Percentiles rank a stretch among this genome's conserved stretches.
phyloP scores from a whole-genome alignment of 768 basidiomycete genomes.

The Rhodotorula diobovata region DNA sequence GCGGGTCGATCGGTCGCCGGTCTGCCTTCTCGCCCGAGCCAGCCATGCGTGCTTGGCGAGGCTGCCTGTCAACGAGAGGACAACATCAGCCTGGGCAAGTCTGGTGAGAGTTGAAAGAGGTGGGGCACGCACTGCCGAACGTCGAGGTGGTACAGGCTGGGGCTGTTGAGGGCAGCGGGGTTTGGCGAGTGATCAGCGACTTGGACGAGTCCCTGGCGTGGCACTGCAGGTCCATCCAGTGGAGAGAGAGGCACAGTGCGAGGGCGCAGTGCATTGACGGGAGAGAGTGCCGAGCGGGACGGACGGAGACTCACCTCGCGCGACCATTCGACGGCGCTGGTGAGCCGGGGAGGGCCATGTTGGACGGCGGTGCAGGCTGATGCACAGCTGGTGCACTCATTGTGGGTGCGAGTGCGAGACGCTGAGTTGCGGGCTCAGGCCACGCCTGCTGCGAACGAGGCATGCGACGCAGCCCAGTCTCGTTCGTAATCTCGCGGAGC shows the following conservation, averaged over 20 bases:
- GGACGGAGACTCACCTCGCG: not conserved
- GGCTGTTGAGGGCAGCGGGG: not conserved
- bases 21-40: constrained; percentile 58
- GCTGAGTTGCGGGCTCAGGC: not conserved
- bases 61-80: constrained; percentile 3
- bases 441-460: no score
- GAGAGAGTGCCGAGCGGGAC: not conserved
- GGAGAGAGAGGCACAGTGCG: no score
- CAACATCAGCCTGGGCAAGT: not conserved
- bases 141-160: constrained; percentile 9
- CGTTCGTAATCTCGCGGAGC: no score
- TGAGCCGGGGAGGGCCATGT: not conserved
- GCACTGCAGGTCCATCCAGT: no score
- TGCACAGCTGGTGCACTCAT: not conserved
- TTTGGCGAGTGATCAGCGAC: no score
- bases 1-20: constrained; percentile 92
- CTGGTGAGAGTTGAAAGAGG: not conserved
- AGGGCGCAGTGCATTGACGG: no score
- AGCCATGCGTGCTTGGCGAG: constrained; percentile 22
- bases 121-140: not conserved
- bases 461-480: no score
- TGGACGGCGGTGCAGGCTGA: not conserved
- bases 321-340: not conserved
- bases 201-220: no score
- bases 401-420: not conserved